phyloP scores from a whole-genome alignment of 768 basidiomycete genomes.

The Leccinum subgranulosum region DNA sequence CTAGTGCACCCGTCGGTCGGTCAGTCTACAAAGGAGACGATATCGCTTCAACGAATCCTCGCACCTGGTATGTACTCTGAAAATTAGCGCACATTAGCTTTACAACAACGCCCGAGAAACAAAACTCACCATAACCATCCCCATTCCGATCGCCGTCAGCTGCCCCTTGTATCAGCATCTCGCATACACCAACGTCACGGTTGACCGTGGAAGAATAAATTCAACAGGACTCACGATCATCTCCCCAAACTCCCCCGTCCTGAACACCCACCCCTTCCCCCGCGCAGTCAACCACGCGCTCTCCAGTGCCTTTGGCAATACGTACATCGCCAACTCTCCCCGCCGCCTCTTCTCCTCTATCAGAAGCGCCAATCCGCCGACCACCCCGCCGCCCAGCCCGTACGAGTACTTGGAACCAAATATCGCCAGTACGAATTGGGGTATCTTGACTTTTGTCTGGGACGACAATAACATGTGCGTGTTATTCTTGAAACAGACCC shows the following conservation, averaged over 20 bases:
- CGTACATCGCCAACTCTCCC: slow-evolving; percentile 90
- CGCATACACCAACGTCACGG: neutral
- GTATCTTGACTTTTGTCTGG: slow-evolving; percentile 35
- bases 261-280: slow-evolving; percentile 71
- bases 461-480: slow-evolving; percentile 48
- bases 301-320: slow-evolving; percentile 85
- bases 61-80: slow-evolving; percentile 75
- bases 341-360: slow-evolving; percentile 87
- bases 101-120: neutral
- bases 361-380: slow-evolving; percentile 74
- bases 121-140: slow-evolving; percentile 79
- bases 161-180: slow-evolving; percentile 20
- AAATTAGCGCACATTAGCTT: slow-evolving; percentile 10
- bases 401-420: slow-evolving; percentile 69
- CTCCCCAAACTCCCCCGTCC: slow-evolving; percentile 68
- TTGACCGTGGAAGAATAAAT: neutral
- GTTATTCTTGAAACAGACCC: slow-evolving; percentile 66
- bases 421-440: slow-evolving; percentile 48
- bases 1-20: slow-evolving; percentile 22
- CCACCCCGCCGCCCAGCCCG: slow-evolving; percentile 68
- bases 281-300: slow-evolving; percentile 82
- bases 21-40: neutral
- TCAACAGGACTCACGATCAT: slow-evolving; percentile 45
- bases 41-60: neutral
- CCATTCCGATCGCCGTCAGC: slow-evolving; percentile 77